Evolutionary conservation across 768 basidiomycete genomes (phyloP).

Genomic region (Clathrus columnatus): DNA sequence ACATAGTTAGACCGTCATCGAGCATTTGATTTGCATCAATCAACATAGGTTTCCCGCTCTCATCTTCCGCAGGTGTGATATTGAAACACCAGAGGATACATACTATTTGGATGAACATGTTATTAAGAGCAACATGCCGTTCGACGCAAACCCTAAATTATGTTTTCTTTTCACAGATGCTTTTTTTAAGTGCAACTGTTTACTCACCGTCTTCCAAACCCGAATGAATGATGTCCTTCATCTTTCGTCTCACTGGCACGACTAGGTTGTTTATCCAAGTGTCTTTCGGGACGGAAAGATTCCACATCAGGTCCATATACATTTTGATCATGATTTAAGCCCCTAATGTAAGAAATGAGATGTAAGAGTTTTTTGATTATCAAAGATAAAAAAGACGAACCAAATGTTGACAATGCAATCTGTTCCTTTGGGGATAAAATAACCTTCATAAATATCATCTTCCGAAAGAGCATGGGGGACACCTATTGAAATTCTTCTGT

Average conservation of each 20-base stretch:
- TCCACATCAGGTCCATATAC: slow-evolving; percentile 9
- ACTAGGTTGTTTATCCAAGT: slow-evolving; percentile 21
- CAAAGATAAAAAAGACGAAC: slow-evolving; percentile 10
- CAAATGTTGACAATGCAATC: slow-evolving; percentile 27
- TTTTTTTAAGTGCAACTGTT: neutral
- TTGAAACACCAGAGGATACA: slow-evolving; percentile 17
- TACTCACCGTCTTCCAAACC: slow-evolving; percentile 6
- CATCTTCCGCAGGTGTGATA: slow-evolving; percentile 27
- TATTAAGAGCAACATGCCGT: slow-evolving; percentile 25
- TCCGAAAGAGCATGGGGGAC: slow-evolving; percentile 31
- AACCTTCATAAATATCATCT: slow-evolving; percentile 30
- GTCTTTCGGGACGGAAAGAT: slow-evolving; percentile 6
- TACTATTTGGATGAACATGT: slow-evolving; percentile 28
- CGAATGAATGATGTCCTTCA: slow-evolving; percentile 3
- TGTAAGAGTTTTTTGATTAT: neutral
- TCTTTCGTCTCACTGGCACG: slow-evolving; percentile 15
- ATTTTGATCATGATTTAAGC: neutral
- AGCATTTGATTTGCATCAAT: slow-evolving; percentile 8
- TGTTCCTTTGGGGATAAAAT: slow-evolving; percentile 28
- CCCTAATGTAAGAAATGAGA: too few relatives aligned
- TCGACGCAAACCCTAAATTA: slow-evolving; percentile 28
- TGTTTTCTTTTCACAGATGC: neutral
- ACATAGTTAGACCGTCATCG: neutral
- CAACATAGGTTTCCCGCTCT: slow-evolving; percentile 30
- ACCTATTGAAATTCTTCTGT: slow-evolving; percentile 18